Conservation (phyloP, 2,329 filamentous ascomycete species). For the Aspergillus sp. region DNA sequence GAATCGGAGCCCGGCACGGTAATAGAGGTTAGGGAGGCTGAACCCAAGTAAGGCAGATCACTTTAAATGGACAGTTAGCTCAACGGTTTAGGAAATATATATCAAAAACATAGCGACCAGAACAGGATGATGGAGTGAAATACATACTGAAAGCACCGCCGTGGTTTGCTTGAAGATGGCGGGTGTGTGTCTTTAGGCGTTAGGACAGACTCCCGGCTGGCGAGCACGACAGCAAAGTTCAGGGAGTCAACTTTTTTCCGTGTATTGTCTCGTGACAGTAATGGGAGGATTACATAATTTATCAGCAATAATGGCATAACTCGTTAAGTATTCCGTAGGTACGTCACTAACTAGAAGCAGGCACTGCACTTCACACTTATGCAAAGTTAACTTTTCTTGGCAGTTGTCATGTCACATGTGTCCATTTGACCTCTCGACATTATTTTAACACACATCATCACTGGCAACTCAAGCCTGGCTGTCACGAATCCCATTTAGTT, state of each 20-base stretch:
- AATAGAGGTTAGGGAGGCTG: not conserved
- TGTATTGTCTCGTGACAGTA: not conserved
- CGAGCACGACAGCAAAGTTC: not conserved
- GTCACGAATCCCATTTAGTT: not conserved
- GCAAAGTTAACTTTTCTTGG: not conserved
- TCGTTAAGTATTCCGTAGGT: too few species aligned
- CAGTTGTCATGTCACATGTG: not conserved
- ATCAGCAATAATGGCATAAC: not conserved
- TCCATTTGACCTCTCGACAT: not conserved
- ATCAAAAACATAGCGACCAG: not conserved
- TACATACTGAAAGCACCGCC: not conserved
- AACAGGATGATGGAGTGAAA: not conserved
- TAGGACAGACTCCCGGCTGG: too few species aligned
- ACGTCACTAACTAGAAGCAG: too few species aligned
- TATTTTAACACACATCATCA: not conserved
- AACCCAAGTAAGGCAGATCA: not conserved
- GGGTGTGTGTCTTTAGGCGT: not conserved
- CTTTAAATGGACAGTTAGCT: not conserved
- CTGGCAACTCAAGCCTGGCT: not conserved
- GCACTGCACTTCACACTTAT: not conserved
- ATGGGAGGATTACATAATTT: not conserved
- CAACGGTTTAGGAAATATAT: not conserved
- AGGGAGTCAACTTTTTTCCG: not conserved
- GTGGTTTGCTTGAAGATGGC: not conserved
- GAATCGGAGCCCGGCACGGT: not conserved